Conservation (phyloP, 192 early-diverging fungal species). For the Kickxella alabastrina region DNA sequence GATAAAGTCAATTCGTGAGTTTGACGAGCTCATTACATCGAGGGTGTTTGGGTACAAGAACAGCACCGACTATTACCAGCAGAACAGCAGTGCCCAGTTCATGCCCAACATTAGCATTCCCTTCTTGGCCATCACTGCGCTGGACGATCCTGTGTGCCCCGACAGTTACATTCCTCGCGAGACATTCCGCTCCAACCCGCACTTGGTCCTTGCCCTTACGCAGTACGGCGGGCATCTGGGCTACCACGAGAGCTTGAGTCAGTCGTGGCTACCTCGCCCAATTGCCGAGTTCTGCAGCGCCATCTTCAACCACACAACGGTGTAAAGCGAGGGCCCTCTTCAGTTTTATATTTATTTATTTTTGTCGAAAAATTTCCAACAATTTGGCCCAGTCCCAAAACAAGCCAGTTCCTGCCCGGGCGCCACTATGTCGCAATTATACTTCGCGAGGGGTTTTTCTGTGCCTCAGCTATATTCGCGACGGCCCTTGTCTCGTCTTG, state of each 20-base stretch:
- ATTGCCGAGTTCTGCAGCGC: constrained; percentile 67
- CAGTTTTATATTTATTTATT: neutral
- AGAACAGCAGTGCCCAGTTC: constrained; percentile 59
- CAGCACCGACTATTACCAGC: constrained; percentile 75
- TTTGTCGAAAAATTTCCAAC: no score
- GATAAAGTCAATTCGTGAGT: constrained; percentile 66
- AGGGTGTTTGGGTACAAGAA: constrained; percentile 72
- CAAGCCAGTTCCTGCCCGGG: no score
- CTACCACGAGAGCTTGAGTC: constrained; percentile 65
- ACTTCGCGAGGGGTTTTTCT: no score
- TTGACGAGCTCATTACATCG: constrained; percentile 78
- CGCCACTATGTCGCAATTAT: no score
- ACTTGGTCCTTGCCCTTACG: constrained; percentile 77
- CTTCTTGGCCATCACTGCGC: constrained; percentile 75
- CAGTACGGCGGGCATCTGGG: constrained; percentile 87
- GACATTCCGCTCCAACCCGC: constrained; percentile 71
- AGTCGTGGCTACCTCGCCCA: constrained; percentile 60
- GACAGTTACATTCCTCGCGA: constrained; percentile 64
- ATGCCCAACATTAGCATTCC: constrained; percentile 70
- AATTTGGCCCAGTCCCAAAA: no score
- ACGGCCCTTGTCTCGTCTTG: no score
- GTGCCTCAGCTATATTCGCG: no score
- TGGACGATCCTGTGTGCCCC: constrained; percentile 88
- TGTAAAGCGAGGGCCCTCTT: neutral
- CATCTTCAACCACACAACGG: constrained; percentile 28